Conservation (phyloP, 2,329 filamentous ascomycete genomes). For the Arthrobotrys iridis region DNA sequence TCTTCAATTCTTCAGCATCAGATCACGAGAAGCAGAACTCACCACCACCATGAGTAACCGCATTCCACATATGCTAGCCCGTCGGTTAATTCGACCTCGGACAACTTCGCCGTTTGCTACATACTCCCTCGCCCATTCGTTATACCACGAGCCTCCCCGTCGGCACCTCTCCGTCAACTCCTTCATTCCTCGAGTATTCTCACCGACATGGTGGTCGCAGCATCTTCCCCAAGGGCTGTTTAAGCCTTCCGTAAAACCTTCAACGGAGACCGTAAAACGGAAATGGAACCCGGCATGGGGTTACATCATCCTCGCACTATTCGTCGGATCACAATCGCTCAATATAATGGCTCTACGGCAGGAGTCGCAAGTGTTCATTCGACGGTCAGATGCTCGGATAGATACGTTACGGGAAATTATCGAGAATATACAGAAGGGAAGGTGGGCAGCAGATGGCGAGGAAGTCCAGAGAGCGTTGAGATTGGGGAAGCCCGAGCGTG, state of each 20-base stretch:
- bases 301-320: constrained; percentile 70
- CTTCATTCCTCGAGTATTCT: constrained; percentile 47
- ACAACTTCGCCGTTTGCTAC: constrained; percentile 28
- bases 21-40: neutral
- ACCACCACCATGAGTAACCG: constrained; percentile 14
- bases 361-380: constrained; percentile 75
- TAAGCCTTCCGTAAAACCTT: neutral
- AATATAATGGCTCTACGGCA: constrained; percentile 85
- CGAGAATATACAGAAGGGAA: constrained; percentile 74
- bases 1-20: neutral
- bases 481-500: constrained; percentile 76
- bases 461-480: constrained; percentile 86
- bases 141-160: constrained; percentile 19
- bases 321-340: constrained; percentile 96
- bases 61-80: constrained; percentile 8
- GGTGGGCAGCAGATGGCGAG: constrained; percentile 68
- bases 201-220: constrained; percentile 47
- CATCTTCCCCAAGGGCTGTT: constrained; percentile 43
- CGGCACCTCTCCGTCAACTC: constrained; percentile 47
- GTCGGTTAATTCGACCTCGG: constrained; percentile 9
- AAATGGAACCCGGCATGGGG: constrained; percentile 50
- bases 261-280: neutral
- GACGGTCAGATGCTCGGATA: constrained; percentile 82
- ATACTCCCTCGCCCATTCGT: constrained; percentile 15
- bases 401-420: constrained; percentile 78